Percentiles rank a stretch among this genome's conserved stretches.
Conservation (phyloP, 768 basidiomycete genomes). For the Psilocybe subaeruginosa region DNA sequence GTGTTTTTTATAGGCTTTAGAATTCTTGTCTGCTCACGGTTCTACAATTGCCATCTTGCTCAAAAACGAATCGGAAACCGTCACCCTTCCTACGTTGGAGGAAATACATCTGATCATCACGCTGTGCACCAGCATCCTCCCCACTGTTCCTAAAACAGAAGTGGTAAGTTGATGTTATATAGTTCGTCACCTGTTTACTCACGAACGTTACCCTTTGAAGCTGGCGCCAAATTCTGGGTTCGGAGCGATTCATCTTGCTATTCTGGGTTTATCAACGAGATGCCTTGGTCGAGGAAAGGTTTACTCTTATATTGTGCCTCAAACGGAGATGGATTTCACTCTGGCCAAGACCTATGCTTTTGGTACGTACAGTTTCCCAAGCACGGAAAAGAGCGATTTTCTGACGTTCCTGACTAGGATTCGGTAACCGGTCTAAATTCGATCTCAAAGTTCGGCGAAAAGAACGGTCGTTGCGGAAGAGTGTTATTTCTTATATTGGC, state of each 20-base stretch:
- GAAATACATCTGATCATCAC: slow-evolving; percentile 82
- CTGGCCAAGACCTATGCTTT: slow-evolving; percentile 57
- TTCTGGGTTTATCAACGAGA: slow-evolving; percentile 74
- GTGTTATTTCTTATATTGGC: slow-evolving; percentile 69
- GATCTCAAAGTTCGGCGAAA: slow-evolving; percentile 56
- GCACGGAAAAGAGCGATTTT: neutral
- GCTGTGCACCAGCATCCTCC: slow-evolving; percentile 68
- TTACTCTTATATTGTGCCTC: slow-evolving; percentile 59
- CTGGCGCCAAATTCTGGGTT: slow-evolving; percentile 75
- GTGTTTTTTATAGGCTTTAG: slow-evolving; percentile 55
- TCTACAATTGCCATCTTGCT: slow-evolving; percentile 85
- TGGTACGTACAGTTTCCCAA: slow-evolving; percentile 38
- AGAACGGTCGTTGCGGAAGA: slow-evolving; percentile 62
- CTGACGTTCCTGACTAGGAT: slow-evolving; percentile 38
- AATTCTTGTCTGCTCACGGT: slow-evolving; percentile 82
- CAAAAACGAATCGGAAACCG: slow-evolving; percentile 67
- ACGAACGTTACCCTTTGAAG: slow-evolving; percentile 28
- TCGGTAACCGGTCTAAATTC: slow-evolving; percentile 59
- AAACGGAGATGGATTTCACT: slow-evolving; percentile 66
- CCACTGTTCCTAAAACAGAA: slow-evolving; percentile 75
- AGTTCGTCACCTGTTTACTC: neutral
- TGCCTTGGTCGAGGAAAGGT: slow-evolving; percentile 65
- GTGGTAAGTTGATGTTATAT: slow-evolving; percentile 52
- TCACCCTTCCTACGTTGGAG: slow-evolving; percentile 69
- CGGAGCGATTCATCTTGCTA: slow-evolving; percentile 82